Evolutionary conservation across 495 filamentous ascomycete species (phyloP).

Genomic region (Tuber indicum): DNA sequence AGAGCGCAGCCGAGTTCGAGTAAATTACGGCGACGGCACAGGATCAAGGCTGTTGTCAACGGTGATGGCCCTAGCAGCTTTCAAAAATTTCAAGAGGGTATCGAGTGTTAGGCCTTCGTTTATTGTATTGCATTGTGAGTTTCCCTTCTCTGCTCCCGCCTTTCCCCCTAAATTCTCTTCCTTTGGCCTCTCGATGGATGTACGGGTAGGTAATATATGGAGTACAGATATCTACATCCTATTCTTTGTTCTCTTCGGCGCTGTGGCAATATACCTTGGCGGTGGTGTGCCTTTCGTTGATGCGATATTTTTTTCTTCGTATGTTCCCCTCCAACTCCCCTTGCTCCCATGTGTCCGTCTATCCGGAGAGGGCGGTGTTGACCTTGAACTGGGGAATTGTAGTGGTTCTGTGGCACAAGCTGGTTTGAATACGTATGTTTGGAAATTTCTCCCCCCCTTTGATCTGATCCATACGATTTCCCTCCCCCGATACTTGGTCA

Average conservation of each 20-base stretch:
- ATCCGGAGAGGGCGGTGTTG: not conserved
- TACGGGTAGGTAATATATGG: conserved; percentile 11
- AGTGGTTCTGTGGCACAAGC: conserved; percentile 77
- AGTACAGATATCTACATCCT: conserved; percentile 67
- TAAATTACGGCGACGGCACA: not conserved
- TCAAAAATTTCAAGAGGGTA: conserved; percentile 13
- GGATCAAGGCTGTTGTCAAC: not conserved
- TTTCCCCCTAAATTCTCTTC: not conserved
- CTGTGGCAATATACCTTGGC: conserved; percentile 61
- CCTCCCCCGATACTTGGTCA: not conserved
- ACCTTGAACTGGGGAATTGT: not conserved
- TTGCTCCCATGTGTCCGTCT: not conserved
- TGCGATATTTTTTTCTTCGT: conserved; percentile 67
- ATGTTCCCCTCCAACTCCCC: conserved; percentile 1
- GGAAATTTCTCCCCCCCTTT: not conserved
- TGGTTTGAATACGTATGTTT: conserved; percentile 65
- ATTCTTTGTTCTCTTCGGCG: conserved; percentile 58
- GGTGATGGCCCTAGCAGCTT: not conserved
- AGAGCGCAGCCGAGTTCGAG: not conserved
- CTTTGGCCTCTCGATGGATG: not conserved
- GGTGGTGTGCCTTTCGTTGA: conserved; percentile 66
- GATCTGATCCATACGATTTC: not conserved
- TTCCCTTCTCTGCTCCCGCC: no score
- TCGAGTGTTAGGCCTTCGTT: conserved; percentile 19
- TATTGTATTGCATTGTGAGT: conserved; percentile 28